Base-by-base conservation (phyloP, 305 asterid genomes). In the Salvia sclarea region DNA sequence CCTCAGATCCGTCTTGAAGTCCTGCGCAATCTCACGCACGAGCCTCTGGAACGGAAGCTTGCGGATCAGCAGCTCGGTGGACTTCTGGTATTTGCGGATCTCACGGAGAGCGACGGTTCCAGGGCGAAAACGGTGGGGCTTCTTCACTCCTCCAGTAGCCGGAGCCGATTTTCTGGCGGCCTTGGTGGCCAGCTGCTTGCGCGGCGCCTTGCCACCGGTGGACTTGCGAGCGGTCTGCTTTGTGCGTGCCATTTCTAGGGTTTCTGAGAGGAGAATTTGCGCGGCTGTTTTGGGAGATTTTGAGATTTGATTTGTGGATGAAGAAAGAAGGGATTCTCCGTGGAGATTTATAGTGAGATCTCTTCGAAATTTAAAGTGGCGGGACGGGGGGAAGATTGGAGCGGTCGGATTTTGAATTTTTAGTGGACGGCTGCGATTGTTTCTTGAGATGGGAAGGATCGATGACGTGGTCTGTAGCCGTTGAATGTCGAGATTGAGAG, bases 21-120 rank as follows among this genome's bases (percentile, higher is more conserved):
- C 91, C 80, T 85, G 88, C 0, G 91, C 91, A 1, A 85, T 85
- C 57, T 85, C 88, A 6, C 91, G 72, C 7, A 83, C 91, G 0
- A 83, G 86, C 76, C 88, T 83, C 82, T 85, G 88, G 69, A 85
- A 85, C 0, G 91, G 86, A 5, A 83, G 71, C 80, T 85, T 85
- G 12, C 90, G 79, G 74, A 85, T 85, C 75, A 83, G 38, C 9
- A 85, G 76, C 80, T 85, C 90, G 0, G 86, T 80, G 2, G 85
- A 79, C 8, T 84, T 84, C 78, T 83, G 88, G 77, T 78, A 83
- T 70, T 83, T 83, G 6, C 88, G 78, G 68, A 83, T 83, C 55
- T 84, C 89, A n/a, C 89, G 80, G 3, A 84, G 81, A 0, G 88
- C 88, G n/a, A 81, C 86, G 9, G 86, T 84, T 2, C 88, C 86